These are phyloP conservation scores for Macrophomina pseudophaseolina DNA, from an alignment of 2,329 filamentous ascomycete genomes.

Conservation along the genomic window DNA sequence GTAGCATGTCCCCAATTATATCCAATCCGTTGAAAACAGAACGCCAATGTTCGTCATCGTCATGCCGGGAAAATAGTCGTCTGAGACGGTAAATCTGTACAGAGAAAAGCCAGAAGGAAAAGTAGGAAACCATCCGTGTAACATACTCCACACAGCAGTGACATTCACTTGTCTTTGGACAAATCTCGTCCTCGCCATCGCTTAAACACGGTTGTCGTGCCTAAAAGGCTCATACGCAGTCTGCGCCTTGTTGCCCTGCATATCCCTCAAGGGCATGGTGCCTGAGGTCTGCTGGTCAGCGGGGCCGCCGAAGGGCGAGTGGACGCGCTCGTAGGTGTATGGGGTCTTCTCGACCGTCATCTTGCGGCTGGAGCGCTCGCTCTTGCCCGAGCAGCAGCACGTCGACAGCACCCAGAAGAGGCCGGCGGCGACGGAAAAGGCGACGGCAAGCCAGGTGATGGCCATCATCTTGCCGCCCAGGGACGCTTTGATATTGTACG, in stretches of 20 bases:
- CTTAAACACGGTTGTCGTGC: slow-evolving; percentile 17
- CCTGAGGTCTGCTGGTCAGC: slow-evolving; percentile 1
- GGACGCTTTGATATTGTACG: slow-evolving; percentile 71
- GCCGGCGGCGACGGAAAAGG: slow-evolving; percentile 73
- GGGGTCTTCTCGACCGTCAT: slow-evolving; percentile 64
- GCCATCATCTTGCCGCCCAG: slow-evolving; percentile 74
- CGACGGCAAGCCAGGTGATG: slow-evolving; percentile 78
- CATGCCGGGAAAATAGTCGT: neutral
- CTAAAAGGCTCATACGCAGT: slow-evolving; percentile 26
- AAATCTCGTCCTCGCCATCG: neutral
- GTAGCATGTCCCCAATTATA: neutral
- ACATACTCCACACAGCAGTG: neutral
- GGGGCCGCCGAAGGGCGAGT: slow-evolving; percentile 46
- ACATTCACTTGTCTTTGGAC: neutral
- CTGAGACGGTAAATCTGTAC: slow-evolving; percentile 10
- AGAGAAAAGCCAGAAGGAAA: slow-evolving; percentile 1
- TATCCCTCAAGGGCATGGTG: slow-evolving; percentile 20
- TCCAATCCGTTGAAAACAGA: neutral
- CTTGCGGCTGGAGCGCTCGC: slow-evolving; percentile 39
- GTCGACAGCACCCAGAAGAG: slow-evolving; percentile 91
- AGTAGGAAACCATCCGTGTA: neutral
- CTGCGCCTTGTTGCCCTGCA: slow-evolving; percentile 27
- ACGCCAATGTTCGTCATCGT: slow-evolving; percentile 17
- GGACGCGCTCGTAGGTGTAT: slow-evolving; percentile 64
- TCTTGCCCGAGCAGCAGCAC: slow-evolving; percentile 85